Percentiles rank a stretch among this genome's conserved stretches.
Conservation (phyloP, 2,329 filamentous ascomycete genomes). For the Talaromyces pinophilus region DNA sequence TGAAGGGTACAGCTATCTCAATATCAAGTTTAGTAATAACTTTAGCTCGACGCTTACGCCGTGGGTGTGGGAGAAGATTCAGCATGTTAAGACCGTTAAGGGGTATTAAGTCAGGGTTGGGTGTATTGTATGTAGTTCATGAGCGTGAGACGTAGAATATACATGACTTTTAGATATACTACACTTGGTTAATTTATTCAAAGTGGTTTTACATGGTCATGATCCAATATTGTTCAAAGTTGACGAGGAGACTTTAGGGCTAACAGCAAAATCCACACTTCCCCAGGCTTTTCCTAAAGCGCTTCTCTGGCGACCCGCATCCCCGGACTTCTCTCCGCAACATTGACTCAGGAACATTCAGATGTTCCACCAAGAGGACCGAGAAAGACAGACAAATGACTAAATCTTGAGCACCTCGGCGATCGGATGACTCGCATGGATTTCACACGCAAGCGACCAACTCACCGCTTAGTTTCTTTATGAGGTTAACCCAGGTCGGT, state of each 20-base stretch:
- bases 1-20: neutral
- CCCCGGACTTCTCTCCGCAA: constrained; percentile 5
- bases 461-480: neutral
- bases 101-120: neutral
- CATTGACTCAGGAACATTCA: neutral
- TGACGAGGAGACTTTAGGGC: neutral
- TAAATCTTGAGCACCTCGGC: neutral
- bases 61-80: constrained; percentile 13
- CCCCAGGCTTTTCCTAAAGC: neutral
- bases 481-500: neutral
- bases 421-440: neutral
- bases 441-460: neutral
- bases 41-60: constrained; percentile 17
- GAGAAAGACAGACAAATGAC: neutral
- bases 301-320: neutral
- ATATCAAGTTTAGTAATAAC: constrained; percentile 16
- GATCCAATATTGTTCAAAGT: neutral
- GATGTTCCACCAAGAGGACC: neutral
- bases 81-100: constrained; percentile 12
- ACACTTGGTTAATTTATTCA: too few relatives aligned
- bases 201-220: neutral
- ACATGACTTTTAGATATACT: too few relatives aligned
- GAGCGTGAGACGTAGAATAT: neutral
- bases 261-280: neutral
- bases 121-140: neutral